A percentile compares a stretch with the other conserved stretches of the same genome.
These are phyloP conservation scores for Yarrowia sp. DNA, from an alignment of 805 yeast species.

Conservation along the genomic window DNA sequence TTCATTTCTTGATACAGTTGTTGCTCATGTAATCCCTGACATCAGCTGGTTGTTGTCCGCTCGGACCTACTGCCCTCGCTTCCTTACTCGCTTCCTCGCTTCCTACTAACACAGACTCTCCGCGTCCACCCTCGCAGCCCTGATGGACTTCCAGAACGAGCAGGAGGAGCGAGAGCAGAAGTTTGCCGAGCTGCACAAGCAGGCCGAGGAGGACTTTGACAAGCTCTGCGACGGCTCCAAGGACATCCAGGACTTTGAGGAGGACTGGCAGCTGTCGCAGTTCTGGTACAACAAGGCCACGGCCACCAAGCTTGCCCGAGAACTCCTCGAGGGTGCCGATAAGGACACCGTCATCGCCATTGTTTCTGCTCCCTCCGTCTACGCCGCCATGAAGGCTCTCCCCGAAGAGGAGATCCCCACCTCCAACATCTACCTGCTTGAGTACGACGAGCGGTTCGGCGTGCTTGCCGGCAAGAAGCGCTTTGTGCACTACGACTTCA, in stretches of 20 bases:
- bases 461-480: conserved; percentile 64
- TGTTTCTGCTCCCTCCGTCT: conserved; percentile 89
- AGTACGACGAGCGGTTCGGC: conserved; percentile 74
- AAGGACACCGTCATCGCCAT: conserved; percentile 67
- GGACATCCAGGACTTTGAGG: conserved; percentile 74
- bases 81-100: background rate
- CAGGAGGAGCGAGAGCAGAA: conserved; percentile 55
- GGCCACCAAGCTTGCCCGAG: conserved; percentile 64
- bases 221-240: conserved; percentile 37
- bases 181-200: conserved; percentile 52
- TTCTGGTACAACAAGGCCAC: conserved; percentile 81
- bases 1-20: too few relatives aligned
- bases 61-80: background rate
- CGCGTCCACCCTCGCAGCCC: conserved; percentile 51
- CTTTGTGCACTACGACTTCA: conserved; percentile 74
- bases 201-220: conserved; percentile 57
- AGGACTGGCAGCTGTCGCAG: conserved; percentile 93
- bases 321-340: conserved; percentile 73
- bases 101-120: conserved; percentile 39
- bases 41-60: background rate
- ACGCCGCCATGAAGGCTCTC: conserved; percentile 68
- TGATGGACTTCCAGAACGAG: conserved; percentile 64
- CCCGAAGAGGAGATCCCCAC: conserved; percentile 51
- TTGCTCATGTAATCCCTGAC: too few relatives aligned
- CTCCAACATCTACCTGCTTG: conserved; percentile 68